phyloP scores from a whole-genome alignment of 208 protist species.

The Spongospora subterranea region DNA sequence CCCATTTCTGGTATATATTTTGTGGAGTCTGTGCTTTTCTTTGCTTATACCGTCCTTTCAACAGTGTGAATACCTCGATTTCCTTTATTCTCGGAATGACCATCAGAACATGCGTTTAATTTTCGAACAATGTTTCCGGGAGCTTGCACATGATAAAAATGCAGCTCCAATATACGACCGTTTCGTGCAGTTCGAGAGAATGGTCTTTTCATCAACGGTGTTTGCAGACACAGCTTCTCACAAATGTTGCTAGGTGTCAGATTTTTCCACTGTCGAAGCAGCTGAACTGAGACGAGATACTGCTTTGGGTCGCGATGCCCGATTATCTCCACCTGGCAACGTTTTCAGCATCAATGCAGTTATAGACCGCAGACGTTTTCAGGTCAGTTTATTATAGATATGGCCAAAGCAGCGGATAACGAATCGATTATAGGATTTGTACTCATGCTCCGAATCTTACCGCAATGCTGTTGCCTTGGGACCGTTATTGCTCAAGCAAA shows the following conservation, averaged over 20 bases:
- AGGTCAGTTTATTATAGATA: constrained; percentile 25
- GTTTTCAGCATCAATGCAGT: neutral
- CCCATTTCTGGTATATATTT: constrained; percentile 7
- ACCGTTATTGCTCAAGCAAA: neutral
- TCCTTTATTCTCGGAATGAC: constrained; percentile 39
- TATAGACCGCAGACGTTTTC: neutral
- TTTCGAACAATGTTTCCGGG: constrained; percentile 53
- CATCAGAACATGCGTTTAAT: constrained; percentile 55
- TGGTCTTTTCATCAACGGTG: neutral
- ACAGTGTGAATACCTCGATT: constrained; percentile 49
- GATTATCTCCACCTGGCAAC: neutral
- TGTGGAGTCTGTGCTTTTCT: neutral
- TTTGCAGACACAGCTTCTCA: neutral
- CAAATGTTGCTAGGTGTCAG: neutral
- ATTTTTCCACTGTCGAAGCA: constrained; percentile 37
- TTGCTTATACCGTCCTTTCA: neutral
- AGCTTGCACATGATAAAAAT: neutral
- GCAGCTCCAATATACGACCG: constrained; percentile 26
- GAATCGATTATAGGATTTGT: neutral
- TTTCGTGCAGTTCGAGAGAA: neutral
- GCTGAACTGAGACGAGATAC: constrained; percentile 3
- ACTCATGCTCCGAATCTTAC: constrained; percentile 9
- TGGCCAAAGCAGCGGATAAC: neutral
- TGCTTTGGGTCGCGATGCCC: neutral
- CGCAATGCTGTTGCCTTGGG: constrained; percentile 25